phyloP scores from a whole-genome alignment of 495 filamentous ascomycete genomes.

The Penicillium chermesinum region DNA sequence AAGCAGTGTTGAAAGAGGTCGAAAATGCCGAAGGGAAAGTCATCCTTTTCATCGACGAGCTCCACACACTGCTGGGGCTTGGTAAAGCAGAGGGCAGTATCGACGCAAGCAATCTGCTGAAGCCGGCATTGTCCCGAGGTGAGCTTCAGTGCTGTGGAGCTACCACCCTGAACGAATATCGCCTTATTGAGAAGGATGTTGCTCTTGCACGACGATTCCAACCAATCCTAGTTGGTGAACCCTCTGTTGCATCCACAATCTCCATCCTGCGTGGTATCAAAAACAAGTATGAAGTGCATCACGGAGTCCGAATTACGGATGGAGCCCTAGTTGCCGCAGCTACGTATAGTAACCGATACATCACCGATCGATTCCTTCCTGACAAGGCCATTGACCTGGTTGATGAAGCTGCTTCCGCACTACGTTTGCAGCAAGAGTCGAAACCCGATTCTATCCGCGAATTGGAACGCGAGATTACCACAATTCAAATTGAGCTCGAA shows the following conservation, averaged over 20 bases:
- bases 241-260: constrained; percentile 84
- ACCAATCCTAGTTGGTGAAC: constrained; percentile 84
- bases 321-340: constrained; percentile 88
- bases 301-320: constrained; percentile 87
- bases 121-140: constrained; percentile 86
- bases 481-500: constrained; percentile 94
- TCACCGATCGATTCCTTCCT: constrained; percentile 90
- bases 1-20: constrained; percentile 85
- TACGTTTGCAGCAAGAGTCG: constrained; percentile 91
- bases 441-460: constrained; percentile 90
- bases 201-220: constrained; percentile 91
- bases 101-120: constrained; percentile 91
- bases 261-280: constrained; percentile 96
- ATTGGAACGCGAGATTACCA: constrained; percentile 91
- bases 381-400: constrained; percentile 97
- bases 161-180: constrained; percentile 88
- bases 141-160: constrained; percentile 95
- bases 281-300: constrained; percentile 94
- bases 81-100: constrained; percentile 95
- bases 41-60: constrained; percentile 93
- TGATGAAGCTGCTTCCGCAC: constrained; percentile 87
- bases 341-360: constrained; percentile 89
- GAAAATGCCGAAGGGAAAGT: constrained; percentile 81
- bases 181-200: constrained; percentile 91
- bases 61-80: constrained; percentile 85